Conservation (phyloP, 1,284 basidiomycete genomes). For the Ustilago hordei region DNA sequence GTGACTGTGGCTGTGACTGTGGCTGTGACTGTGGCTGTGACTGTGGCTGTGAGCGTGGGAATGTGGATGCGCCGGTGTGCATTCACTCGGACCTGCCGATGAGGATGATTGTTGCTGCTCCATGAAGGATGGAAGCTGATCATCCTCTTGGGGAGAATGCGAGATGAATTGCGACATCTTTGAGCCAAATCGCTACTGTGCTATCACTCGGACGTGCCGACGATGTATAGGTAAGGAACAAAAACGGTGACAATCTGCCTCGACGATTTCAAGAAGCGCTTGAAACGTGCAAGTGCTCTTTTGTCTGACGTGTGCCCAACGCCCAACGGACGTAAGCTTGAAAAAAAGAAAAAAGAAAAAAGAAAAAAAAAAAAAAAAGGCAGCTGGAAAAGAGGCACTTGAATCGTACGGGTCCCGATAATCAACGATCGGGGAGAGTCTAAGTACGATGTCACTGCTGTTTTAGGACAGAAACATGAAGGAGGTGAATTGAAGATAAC, state of each 20-base stretch:
- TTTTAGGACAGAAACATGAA: no score
- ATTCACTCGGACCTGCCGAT: conserved; percentile 30
- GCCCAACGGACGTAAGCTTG: no score
- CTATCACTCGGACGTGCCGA: neutral
- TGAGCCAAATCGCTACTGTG: neutral
- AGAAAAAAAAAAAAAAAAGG: no score
- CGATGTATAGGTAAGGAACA: neutral
- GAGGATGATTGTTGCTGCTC: conserved; percentile 18
- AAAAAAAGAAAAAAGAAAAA: no score
- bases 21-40: conserved; percentile 9
- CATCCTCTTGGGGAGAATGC: conserved; percentile 44
- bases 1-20: conserved; percentile 7
- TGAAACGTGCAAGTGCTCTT: no score
- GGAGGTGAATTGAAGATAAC: no score
- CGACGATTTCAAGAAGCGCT: neutral
- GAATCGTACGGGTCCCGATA: no score
- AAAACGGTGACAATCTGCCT: neutral
- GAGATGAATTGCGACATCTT: conserved; percentile 44
- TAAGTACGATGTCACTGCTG: no score
- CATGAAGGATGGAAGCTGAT: conserved; percentile 43
- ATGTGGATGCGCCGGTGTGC: conserved; percentile 1
- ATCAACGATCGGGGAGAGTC: no score
- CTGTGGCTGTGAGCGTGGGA: conserved; percentile 7
- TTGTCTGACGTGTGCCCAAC: no score
- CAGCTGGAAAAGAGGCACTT: no score